These are phyloP conservation scores for Blastomyces gilchristii DNA, from an alignment of 2,329 filamentous ascomycete genomes.

Conservation along the genomic window DNA sequence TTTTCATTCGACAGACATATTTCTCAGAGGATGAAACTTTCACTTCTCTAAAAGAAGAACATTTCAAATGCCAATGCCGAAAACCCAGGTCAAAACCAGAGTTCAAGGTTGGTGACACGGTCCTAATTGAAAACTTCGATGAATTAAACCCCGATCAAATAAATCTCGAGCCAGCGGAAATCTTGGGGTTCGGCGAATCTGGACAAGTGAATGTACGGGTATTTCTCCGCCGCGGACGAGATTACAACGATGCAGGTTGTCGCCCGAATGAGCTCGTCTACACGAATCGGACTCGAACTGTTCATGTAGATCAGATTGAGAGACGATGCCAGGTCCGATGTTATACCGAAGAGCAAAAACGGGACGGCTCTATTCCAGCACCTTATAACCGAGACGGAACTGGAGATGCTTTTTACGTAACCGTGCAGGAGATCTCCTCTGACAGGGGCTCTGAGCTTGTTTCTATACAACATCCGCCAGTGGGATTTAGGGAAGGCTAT, in stretches of 20 bases:
- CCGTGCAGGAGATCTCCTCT: conserved; percentile 29
- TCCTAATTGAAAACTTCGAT: conserved; percentile 37
- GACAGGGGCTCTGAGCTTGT: conserved; percentile 5
- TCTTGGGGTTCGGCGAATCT: conserved; percentile 34
- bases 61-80: conserved; percentile 45
- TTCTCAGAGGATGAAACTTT: conserved; percentile 51
- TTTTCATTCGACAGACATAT: conserved; percentile 65
- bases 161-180: conserved; percentile 51
- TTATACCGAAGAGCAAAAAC: conserved; percentile 35
- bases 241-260: conserved; percentile 33
- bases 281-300: conserved; percentile 36
- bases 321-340: conserved; percentile 52
- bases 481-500: conserved; percentile 45
- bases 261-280: conserved; percentile 44
- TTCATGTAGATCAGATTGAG: conserved; percentile 37
- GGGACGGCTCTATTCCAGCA: conserved; percentile 36
- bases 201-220: conserved; percentile 39
- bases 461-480: conserved; percentile 17
- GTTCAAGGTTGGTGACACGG: conserved; percentile 49
- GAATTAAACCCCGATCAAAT: conserved; percentile 16
- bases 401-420: conserved; percentile 58
- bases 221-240: conserved; percentile 41
- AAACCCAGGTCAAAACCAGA: conserved; percentile 7
- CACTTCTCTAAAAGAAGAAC: conserved; percentile 44
- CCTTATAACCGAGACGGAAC: conserved; percentile 58